Evolutionary conservation across 495 filamentous ascomycete species (phyloP), one percentile per base, ranked within the genome.

Genomic region (Hypoxylon trugodes): DNA sequence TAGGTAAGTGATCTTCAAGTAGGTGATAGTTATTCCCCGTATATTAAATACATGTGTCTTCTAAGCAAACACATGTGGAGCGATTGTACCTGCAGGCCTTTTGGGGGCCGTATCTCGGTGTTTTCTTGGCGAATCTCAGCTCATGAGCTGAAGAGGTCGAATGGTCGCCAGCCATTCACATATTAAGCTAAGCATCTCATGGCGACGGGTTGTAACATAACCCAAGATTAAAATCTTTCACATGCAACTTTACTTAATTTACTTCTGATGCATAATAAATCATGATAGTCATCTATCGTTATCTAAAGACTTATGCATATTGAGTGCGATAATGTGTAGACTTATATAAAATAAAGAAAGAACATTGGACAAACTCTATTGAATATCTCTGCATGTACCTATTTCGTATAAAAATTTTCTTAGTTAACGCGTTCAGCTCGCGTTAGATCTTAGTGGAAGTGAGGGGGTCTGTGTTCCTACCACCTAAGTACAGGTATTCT

Each of bases 21-120:
- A 0, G 37, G 28, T 19, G 37, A 28, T 45, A 43, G 43, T 32
- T n/a, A 42, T 62, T 37, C 37, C 38, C 38, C 47, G 13, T 13
- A 42, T 37, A n/a, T n/a, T n/a, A n/a, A n/a, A n/a, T n/a, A n/a
- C n/a, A n/a, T n/a, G n/a, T n/a, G n/a, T n/a, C n/a, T n/a, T n/a
- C n/a, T n/a, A n/a, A n/a, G 33, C 22, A 18, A 18, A 48, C 12
- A 38, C 13, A 26, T 47, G 50, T 36, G 18, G 13, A 45, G 37
- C 15, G 30, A 65, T 28, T 16, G 56, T 61, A 66, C 63, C 56
- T 61, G 56, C 55, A 56, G 62, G 37, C 37, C n/a, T 43, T 38
- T 24, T 53, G 49, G 50, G 62, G 32, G 12, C 49, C 7, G 9
- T 30, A 40, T 36, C 24, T 33, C 43, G 35, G 55, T 35, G 40